phyloP scores from a whole-genome alignment of 306 rosid genomes.

The Acacia melanoxylon region DNA sequence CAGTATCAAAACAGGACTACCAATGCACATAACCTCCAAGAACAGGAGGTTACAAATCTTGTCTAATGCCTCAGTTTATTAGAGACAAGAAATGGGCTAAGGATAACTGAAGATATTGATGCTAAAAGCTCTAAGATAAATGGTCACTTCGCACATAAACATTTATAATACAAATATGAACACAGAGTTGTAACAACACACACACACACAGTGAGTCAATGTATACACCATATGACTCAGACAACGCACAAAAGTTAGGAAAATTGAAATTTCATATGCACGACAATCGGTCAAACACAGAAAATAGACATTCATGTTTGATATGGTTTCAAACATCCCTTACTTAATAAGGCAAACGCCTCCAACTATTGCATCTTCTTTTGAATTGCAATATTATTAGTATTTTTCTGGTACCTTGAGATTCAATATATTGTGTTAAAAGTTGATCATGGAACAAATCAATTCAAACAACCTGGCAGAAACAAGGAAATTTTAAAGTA shows the following conservation, averaged over 20 bases:
- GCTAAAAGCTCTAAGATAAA: not conserved
- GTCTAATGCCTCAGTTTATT: not conserved
- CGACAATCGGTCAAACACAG: not conserved
- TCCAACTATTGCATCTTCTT: constrained; percentile 5
- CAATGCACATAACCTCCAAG: constrained; percentile 6
- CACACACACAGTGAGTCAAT: not conserved
- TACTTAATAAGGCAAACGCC: not conserved
- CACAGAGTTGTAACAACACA: no score
- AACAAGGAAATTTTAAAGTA: not conserved
- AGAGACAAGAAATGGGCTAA: constrained; percentile 6
- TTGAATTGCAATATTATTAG: not conserved
- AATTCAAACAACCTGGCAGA: not conserved
- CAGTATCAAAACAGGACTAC: not conserved
- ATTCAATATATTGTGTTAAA: not conserved
- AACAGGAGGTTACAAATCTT: not conserved
- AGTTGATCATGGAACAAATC: not conserved
- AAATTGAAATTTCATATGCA: not conserved
- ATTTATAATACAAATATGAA: not conserved
- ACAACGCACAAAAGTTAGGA: constrained; percentile 9
- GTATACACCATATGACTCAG: not conserved
- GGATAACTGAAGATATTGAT: constrained; percentile 3
- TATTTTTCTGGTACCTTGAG: not conserved
- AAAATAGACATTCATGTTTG: constrained; percentile 26
- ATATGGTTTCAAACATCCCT: not conserved
- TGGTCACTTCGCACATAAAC: not conserved